Evolutionary conservation across 2,329 filamentous ascomycete species (phyloP), one percentile per base, ranked within the genome.

Genomic region (Colletotrichum liriopes): DNA sequence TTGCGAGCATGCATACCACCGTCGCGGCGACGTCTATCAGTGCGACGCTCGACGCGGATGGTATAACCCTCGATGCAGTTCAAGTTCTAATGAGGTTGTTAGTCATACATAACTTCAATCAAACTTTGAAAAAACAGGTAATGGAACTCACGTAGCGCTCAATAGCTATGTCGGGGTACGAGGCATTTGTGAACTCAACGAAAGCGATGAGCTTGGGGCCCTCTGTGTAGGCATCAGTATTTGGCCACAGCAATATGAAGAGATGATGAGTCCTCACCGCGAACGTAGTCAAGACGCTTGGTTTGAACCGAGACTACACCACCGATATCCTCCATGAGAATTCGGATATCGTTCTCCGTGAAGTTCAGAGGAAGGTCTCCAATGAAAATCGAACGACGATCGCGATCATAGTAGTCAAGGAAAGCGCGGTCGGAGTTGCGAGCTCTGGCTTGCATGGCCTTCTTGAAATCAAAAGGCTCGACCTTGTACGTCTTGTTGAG

Each of bases 351-450:
- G 0, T 77, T 76, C 37, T 85, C 81, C 0, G 79, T 81, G 58
- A 80, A 78, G 45, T 79, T 75, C 5, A 75, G 47, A 3, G 87
- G 85, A 8, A 89, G 76, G 45, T 83, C 83, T 4, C 85, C 85
- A 64, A 89, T 79, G 69, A 85, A 89, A 35, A 87, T 78, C 0
- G 87, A 88, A 29, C 85, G 83, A 29, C 81, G 76, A 65, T 88
- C 85, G 29, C 80, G 78, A 16, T 86, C 83, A 32, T 86, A 84
- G 51, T 80, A 76, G 9, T 80, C 78, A 54, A 83, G 73, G 59
- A 77, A 79, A 9, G 71, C 72, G 37, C 74, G 65, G 35, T 74
- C 73, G 14, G 68, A 49, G 51, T 75, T 65, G 23, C 60, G 68
- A 35, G 70, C 45, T 49, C 71, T 61, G 70, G 67, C 39, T 26